Conservation (phyloP, 2,329 filamentous ascomycete species). For the Fusarium sp. region DNA sequence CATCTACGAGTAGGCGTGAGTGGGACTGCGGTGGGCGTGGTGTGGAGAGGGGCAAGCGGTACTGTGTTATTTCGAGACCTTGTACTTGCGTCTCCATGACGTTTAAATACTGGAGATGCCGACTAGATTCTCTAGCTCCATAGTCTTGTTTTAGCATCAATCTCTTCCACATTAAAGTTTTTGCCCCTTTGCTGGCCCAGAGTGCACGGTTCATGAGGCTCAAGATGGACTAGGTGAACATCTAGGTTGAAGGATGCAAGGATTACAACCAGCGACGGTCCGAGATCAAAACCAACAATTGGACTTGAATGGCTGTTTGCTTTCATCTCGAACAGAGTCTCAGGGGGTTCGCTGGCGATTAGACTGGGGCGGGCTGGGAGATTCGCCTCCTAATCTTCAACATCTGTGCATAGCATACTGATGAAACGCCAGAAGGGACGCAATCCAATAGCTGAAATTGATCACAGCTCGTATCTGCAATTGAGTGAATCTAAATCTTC, state of each 20-base stretch:
- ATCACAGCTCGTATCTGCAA: background rate
- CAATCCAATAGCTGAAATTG: background rate
- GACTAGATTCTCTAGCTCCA: background rate
- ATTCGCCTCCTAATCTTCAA: background rate
- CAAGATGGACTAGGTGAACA: background rate
- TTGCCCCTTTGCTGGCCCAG: background rate
- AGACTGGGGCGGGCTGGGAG: background rate
- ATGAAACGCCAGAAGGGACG: background rate
- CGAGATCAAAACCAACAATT: too few relatives aligned
- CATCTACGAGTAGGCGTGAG: constrained; percentile 5
- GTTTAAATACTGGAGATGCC: background rate
- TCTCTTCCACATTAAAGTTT: background rate
- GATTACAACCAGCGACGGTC: background rate
- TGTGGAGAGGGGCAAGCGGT: background rate
- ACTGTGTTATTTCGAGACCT: background rate
- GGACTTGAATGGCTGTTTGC: too few relatives aligned
- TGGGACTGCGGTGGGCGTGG: background rate
- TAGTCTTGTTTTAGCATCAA: background rate
- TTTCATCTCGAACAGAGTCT: background rate
- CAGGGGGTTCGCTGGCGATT: background rate
- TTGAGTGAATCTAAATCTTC: background rate
- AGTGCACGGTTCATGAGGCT: background rate
- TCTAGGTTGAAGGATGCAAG: background rate
- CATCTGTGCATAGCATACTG: background rate
- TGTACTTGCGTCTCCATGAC: background rate